A percentile compares a stretch with the other conserved stretches of the same genome.
Evolutionary conservation across 352 stramenopile species (phyloP).

Genomic region (Globisporangium echinulatum): DNA sequence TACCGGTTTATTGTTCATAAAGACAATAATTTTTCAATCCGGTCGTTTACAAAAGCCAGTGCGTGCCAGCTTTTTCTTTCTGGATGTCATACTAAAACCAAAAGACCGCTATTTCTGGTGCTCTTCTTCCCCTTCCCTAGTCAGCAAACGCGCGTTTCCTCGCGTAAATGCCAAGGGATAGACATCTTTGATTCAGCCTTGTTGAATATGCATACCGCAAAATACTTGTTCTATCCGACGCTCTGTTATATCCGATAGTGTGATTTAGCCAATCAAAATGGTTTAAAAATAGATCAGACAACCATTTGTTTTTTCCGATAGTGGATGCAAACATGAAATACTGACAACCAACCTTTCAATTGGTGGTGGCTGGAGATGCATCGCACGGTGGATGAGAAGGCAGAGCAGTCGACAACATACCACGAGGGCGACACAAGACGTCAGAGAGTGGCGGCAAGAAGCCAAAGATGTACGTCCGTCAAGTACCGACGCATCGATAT

Average conservation of each 20-base stretch:
- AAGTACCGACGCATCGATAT: slow-evolving; percentile 2
- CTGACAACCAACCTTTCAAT: slow-evolving; percentile 2
- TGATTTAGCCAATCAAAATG: slow-evolving; percentile 6
- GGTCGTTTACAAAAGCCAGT: too few relatives aligned
- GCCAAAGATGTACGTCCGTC: neutral
- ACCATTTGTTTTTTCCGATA: neutral
- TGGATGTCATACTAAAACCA: too few relatives aligned
- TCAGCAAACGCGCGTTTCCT: too few relatives aligned
- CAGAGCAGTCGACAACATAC: neutral
- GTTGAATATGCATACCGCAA: neutral
- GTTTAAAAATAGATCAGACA: neutral
- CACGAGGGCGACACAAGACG: neutral
- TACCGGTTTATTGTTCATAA: neutral
- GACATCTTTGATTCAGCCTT: neutral
- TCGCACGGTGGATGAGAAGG: neutral
- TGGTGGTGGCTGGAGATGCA: neutral
- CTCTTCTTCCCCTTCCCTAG: neutral
- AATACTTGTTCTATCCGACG: slow-evolving; percentile 5
- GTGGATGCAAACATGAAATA: neutral
- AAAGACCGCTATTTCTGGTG: neutral
- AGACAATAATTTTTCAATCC: neutral
- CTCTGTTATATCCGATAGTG: slow-evolving; percentile 6
- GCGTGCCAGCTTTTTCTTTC: too few relatives aligned
- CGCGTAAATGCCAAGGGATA: too few relatives aligned
- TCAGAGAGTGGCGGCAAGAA: neutral